A percentile compares a stretch with the other conserved stretches of the same genome.
These are phyloP conservation scores for Sicyos edulis DNA, from an alignment of 306 rosid species.

Conservation along the genomic window DNA sequence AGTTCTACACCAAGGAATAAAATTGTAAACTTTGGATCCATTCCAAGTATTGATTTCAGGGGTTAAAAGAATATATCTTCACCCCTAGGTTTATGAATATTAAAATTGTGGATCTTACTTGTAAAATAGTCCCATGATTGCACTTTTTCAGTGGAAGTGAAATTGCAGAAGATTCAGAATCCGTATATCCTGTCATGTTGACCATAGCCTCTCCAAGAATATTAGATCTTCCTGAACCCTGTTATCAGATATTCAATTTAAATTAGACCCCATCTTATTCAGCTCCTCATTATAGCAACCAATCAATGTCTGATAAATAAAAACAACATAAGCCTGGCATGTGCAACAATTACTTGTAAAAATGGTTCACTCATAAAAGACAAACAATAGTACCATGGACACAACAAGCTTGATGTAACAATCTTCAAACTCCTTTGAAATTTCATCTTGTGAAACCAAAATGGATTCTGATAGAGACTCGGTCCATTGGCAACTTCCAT, in stretches of 20 bases:
- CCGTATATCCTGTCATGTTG: constrained; percentile 31
- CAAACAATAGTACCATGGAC: constrained; percentile 33
- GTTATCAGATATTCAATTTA: not conserved
- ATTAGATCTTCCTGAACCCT: constrained; percentile 41
- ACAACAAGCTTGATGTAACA: constrained; percentile 37
- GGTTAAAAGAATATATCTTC: not conserved
- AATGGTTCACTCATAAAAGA: too few relatives aligned
- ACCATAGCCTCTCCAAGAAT: constrained; percentile 43
- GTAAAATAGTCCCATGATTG: constrained; percentile 33
- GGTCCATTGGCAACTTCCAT: constrained; percentile 44
- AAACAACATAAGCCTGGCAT: too few relatives aligned
- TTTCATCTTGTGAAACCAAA: constrained; percentile 30
- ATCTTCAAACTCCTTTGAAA: constrained; percentile 34
- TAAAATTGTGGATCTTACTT: constrained; percentile 19
- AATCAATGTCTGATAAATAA: too few relatives aligned
- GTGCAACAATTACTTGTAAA: too few relatives aligned
- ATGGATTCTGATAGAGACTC: constrained; percentile 34
- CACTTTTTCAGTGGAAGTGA: constrained; percentile 36
- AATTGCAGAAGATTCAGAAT: constrained; percentile 27
- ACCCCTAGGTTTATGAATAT: not conserved
- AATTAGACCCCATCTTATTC: not conserved
- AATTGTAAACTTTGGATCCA: not conserved
- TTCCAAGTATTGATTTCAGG: not conserved
- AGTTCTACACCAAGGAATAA: not conserved
- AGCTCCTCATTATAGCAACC: not conserved